These are phyloP conservation scores for Talaromyces sp. DNA, from an alignment of 2,329 filamentous ascomycete species.

Conservation along the genomic window DNA sequence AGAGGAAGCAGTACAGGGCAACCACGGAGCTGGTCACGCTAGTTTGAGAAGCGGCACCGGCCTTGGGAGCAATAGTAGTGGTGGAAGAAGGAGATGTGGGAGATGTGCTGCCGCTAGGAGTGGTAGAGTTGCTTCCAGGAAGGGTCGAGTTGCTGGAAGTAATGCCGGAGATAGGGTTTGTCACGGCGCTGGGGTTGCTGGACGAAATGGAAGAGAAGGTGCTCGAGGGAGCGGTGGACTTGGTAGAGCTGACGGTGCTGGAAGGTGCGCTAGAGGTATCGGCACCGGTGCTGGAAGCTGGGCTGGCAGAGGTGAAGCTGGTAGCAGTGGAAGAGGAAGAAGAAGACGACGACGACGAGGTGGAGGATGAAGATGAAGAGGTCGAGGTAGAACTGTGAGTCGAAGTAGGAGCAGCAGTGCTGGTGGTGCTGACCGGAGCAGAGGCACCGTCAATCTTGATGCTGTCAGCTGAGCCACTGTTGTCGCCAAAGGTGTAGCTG, in stretches of 20 bases:
- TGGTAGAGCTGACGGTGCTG: slow-evolving; percentile 21
- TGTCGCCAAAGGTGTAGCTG: slow-evolving; percentile 63
- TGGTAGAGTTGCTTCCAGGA: slow-evolving; percentile 5
- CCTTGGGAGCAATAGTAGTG: slow-evolving; percentile 4
- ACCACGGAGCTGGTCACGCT: slow-evolving; percentile 14
- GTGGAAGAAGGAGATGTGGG: not conserved
- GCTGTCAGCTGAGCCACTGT: slow-evolving; percentile 59
- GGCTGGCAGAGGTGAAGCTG: not conserved
- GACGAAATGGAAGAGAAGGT: slow-evolving; percentile 26
- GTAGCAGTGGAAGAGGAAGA: not conserved
- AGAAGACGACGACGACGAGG: not conserved
- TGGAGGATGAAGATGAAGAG: not conserved
- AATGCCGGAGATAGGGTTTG: slow-evolving; percentile 1
- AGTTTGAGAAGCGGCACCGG: not conserved
- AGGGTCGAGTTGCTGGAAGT: slow-evolving; percentile 11
- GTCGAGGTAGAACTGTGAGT: slow-evolving; percentile 1
- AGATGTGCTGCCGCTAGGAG: not conserved
- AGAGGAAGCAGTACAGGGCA: slow-evolving; percentile 17
- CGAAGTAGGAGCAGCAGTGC: slow-evolving; percentile 3
- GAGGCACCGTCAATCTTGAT: slow-evolving; percentile 69
- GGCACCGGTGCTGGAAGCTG: not conserved
- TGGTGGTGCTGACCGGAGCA: not conserved
- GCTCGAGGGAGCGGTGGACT: slow-evolving; percentile 35
- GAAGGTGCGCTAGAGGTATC: slow-evolving; percentile 1
- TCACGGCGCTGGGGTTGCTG: slow-evolving; percentile 1